Evolutionary conservation across 2,329 filamentous ascomycete species (phyloP), one percentile per base, ranked within the genome.

Genomic region (Penicillium thymicola): DNA sequence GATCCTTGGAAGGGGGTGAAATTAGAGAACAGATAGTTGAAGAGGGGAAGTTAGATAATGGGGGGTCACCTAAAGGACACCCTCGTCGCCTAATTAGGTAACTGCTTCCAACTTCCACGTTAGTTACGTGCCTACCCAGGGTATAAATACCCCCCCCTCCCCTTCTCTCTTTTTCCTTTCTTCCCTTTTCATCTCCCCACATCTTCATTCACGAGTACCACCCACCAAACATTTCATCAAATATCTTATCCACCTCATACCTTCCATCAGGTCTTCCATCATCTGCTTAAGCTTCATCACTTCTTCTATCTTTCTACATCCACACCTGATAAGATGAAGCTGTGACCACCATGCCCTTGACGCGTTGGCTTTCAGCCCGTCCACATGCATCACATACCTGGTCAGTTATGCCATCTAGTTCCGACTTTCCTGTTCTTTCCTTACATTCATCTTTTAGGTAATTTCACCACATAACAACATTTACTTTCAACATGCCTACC

Each of bases 1-100:
- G 3, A 14, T 6, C 5, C 0, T 32, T 32, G 11, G 30, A 32
- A 2, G 5, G n/a, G 8, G 1, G 1, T 28, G 1, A 0, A 2
- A 13, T n/a, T 30, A n/a, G 8, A 4, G n/a, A 7, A 13, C n/a
- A 30, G 2, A 16, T 50, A 50, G 25, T 41, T 50, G 47, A 28
- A 38, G 36, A 23, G 32, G 47, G 25, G n/a, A 50, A 50, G n/a
- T 40, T 41, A 13, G 2, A 5, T 30, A 50, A 21, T 14, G 25
- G 36, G 36, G 9, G 13, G 13, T 13, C 5, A n/a, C 11, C n/a
- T 30, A 11, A 23, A 41, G 11, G 36, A 50, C 36, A 23, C 16
- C 23, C 23, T 9, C 18, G 13, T 32, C 30, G 23, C 16, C 8
- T 38, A 21, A 32, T 5, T 11, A 32, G 11, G 30, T 32, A 32